Base-by-base conservation (phyloP, 345 rosid genomes). In the Zanthoxylum bungeanum region DNA sequence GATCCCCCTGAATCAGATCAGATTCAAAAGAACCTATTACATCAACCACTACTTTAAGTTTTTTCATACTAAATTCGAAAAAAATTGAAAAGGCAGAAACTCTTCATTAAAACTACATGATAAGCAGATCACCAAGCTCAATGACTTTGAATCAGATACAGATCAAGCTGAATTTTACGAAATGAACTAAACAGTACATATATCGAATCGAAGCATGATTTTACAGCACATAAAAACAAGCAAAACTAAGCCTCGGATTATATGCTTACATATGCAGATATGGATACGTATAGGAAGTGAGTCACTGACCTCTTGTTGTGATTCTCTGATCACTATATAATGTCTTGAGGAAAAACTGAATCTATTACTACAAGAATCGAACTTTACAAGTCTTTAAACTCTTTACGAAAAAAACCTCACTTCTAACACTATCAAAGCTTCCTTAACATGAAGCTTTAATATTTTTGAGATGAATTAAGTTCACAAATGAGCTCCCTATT, bases 301-400 rank as follows among this genome's bases (percentile, higher is more conserved):
- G 37, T 56, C 34, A 7, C 34, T 36, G 9, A 86, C 96, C 93
- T 90, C 91, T 84, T 86, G n/a, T n/a, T n/a, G n/a, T n/a, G n/a
- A n/a, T n/a, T n/a, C n/a, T n/a, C n/a, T n/a, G n/a, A n/a, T n/a
- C n/a, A n/a, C n/a, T n/a, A n/a, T n/a, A n/a, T n/a, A n/a, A n/a
- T n/a, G n/a, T n/a, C n/a, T n/a, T n/a, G n/a, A n/a, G n/a, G n/a
- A n/a, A n/a, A n/a, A n/a, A n/a, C n/a, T n/a, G n/a, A n/a, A n/a
- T n/a, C n/a, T n/a, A n/a, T n/a, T n/a, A n/a, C n/a, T n/a, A n/a
- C n/a, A n/a, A n/a, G n/a, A n/a, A n/a, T n/a, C n/a, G n/a, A n/a
- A n/a, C n/a, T n/a, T n/a, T n/a, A n/a, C n/a, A n/a, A n/a, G n/a
- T n/a, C n/a, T n/a, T n/a, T n/a, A n/a, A n/a, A n/a, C n/a, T n/a